Evolutionary conservation across 1,284 basidiomycete species (phyloP).

Genomic region (Cerioporus squamosus): DNA sequence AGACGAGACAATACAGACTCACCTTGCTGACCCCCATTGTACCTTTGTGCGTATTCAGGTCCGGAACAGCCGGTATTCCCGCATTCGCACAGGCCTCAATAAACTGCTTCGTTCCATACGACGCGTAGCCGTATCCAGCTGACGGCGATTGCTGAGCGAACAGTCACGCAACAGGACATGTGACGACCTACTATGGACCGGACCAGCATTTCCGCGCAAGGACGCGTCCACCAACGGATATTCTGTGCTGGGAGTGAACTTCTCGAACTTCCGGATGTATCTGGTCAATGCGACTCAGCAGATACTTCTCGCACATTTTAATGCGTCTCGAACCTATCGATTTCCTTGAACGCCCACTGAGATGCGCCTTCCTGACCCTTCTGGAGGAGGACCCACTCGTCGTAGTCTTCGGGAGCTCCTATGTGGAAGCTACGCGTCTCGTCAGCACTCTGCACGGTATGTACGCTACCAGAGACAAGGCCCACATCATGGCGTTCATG

Average conservation of each 20-base stretch:
- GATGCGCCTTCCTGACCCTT: conserved; percentile 51
- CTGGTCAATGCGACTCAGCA: conserved; percentile 34
- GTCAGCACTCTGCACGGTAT: background rate
- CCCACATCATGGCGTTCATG: conserved; percentile 69
- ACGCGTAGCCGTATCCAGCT: conserved; percentile 39
- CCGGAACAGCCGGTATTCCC: conserved; percentile 52
- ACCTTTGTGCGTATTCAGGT: conserved; percentile 55
- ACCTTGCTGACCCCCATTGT: conserved; percentile 59
- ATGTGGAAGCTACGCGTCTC: conserved; percentile 58
- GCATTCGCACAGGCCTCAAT: conserved; percentile 49
- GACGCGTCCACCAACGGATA: conserved; percentile 51
- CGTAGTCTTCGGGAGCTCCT: conserved; percentile 70
- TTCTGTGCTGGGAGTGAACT: conserved; percentile 48
- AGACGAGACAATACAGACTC: conserved; percentile 22
- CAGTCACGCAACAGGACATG: background rate
- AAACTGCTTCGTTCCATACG: conserved; percentile 46
- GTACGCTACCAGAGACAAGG: background rate
- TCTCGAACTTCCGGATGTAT: conserved; percentile 67
- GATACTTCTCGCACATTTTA: too few relatives aligned
- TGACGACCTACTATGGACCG: conserved; percentile 42
- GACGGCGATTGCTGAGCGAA: background rate
- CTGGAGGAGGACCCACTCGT: conserved; percentile 63
- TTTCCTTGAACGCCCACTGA: conserved; percentile 64
- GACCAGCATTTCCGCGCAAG: conserved; percentile 52
- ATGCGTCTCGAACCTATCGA: conserved; percentile 43